Evolutionary conservation across 805 yeast species (phyloP).

Genomic region (Candida morakotiae): DNA sequence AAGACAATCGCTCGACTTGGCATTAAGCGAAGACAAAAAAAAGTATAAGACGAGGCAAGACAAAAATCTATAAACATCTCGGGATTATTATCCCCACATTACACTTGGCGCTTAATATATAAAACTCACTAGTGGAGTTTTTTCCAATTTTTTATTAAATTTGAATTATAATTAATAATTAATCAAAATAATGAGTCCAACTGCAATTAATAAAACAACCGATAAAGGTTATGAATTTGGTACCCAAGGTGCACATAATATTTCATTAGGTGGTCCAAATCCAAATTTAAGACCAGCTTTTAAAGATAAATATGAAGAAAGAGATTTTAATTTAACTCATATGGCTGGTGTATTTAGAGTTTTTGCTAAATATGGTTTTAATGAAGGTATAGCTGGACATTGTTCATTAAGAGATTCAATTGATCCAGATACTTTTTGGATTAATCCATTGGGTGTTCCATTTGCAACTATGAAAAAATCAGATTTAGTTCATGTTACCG

Average conservation of each 20-base stretch:
- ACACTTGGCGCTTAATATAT: too few species aligned
- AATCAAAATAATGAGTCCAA: constrained; percentile 4
- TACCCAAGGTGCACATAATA: constrained; percentile 52
- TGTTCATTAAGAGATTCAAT: constrained; percentile 81
- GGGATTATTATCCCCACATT: too few species aligned
- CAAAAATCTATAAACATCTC: too few species aligned
- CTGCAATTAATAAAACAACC: constrained; percentile 13
- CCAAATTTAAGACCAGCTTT: constrained; percentile 50
- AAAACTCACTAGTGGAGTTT: too few species aligned
- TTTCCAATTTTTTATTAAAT: too few species aligned
- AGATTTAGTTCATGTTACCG: constrained; percentile 36
- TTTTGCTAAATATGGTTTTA: constrained; percentile 71
- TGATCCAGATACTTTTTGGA: constrained; percentile 75
- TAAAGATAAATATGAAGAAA: constrained; percentile 42
- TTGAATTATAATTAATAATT: too few species aligned
- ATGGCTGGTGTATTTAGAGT: constrained; percentile 82
- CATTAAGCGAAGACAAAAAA: background rate
- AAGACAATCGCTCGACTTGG: background rate
- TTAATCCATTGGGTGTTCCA: constrained; percentile 77
- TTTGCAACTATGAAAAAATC: constrained; percentile 41
- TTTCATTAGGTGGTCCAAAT: constrained; percentile 48
- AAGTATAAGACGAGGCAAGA: too few species aligned
- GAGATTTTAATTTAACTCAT: constrained; percentile 59
- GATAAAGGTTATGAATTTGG: constrained; percentile 37
- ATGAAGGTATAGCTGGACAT: constrained; percentile 81